Evolutionary conservation across 2,329 filamentous ascomycete species (phyloP), one percentile per base, ranked within the genome.

Genomic region (Penicillium brevicompactum): DNA sequence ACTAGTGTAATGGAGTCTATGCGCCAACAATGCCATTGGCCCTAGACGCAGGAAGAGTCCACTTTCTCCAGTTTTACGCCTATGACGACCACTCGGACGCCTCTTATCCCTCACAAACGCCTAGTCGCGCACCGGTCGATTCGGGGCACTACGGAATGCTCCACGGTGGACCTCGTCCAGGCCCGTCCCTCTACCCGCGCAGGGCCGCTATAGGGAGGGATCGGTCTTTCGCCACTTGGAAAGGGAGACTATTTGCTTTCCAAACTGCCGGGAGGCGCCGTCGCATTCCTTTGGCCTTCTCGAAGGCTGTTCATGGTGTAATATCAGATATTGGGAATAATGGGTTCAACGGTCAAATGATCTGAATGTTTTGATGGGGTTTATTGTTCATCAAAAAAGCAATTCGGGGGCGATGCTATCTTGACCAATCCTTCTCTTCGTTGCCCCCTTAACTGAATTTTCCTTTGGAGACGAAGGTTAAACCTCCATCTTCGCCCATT

Each of bases 111-210:
- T 51, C 47, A 41, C 32, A 41, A 54, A 27, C 24, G 37, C 30
- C 53, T 55, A 47, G 56, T 46, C 37, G 30, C 42, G 40, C 50
- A 53, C 52, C 56, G 46, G 50, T 65, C 45, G 22, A 37, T 31
- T 62, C 63, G 62, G 62, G 63, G 63, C 53, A 60, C 44, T 46
- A 58, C 63, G 63, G 63, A 55, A 64, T 55, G 45, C 53, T 62
- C 62, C 62, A 64, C 60, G 40, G 62, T 63, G 62, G 62, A 46
- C 55, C 58, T 57, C 48, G 50, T 60, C 60, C 49, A 65, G 62
- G 51, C 62, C 57, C 57, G 55, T 62, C 57, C 57, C 52, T 60
- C 13, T 59, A 57, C 59, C 53, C 58, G 55, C 55, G 21, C 22
- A 54, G 51, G 41, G 32, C 37, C 51, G 51, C 42, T 22, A 43